Evolutionary conservation across 208 protist genomes (phyloP).

Genomic region (Entamoeba invadens): DNA sequence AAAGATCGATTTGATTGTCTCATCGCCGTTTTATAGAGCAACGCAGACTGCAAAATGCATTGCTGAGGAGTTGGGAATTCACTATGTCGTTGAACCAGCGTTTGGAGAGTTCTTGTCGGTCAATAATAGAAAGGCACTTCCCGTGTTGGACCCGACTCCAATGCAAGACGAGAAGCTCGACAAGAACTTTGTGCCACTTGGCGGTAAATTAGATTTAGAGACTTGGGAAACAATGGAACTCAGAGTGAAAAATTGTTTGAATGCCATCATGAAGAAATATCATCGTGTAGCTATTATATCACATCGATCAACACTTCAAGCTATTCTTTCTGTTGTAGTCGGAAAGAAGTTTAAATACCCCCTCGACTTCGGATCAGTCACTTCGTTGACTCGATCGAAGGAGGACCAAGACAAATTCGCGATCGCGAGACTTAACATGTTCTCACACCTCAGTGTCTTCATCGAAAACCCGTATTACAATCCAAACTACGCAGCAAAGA

Average conservation of each 20-base stretch:
- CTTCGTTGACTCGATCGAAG: background rate
- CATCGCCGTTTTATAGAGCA: background rate
- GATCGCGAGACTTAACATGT: background rate
- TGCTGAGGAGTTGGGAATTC: background rate
- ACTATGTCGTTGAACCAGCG: background rate
- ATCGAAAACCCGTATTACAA: background rate
- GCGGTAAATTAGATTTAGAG: background rate
- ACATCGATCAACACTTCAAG: background rate
- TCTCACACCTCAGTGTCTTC: background rate
- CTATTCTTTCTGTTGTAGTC: background rate
- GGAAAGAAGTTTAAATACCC: background rate
- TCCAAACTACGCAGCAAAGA: background rate
- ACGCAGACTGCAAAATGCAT: background rate
- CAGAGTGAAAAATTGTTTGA: background rate
- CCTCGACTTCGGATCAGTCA: background rate
- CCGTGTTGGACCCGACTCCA: background rate
- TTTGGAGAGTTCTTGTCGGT: background rate
- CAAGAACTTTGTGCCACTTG: background rate
- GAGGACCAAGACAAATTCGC: background rate
- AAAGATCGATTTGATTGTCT: background rate
- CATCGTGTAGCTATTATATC: background rate
- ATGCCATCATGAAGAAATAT: background rate
- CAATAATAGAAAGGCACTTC: background rate
- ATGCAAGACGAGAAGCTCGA: background rate
- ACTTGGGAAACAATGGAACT: background rate